Conservation (phyloP, 2,329 filamentous ascomycete species). For the Pseudogymnoascus sp. region DNA sequence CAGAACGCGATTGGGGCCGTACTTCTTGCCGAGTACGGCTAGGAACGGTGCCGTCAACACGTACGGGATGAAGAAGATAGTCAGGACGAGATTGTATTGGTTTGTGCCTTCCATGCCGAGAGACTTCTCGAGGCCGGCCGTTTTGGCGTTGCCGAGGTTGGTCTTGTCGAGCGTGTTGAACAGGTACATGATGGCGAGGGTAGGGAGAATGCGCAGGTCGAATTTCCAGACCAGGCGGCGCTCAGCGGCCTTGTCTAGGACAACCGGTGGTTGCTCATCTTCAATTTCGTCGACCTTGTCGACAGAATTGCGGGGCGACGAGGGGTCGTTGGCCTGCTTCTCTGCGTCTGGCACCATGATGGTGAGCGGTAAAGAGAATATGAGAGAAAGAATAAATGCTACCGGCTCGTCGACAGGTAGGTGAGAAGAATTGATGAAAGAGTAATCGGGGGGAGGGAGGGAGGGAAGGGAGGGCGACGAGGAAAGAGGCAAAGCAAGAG, state of each 20-base stretch:
- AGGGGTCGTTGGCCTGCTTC: background rate
- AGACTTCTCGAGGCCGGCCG: constrained; percentile 39
- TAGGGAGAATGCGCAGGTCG: constrained; percentile 44
- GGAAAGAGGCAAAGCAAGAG: background rate
- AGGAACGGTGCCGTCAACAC: constrained; percentile 24
- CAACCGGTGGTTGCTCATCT: constrained; percentile 15
- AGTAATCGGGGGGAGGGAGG: background rate
- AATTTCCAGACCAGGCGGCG: constrained; percentile 45
- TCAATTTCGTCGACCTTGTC: constrained; percentile 1
- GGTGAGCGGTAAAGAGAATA: background rate
- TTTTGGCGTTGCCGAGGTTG: constrained; percentile 50
- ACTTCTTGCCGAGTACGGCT: constrained; percentile 58
- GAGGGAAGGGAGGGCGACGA: background rate
- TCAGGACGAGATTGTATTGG: constrained; percentile 62
- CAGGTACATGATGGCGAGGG: constrained; percentile 46
- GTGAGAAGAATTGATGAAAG: background rate
- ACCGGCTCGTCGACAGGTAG: background rate
- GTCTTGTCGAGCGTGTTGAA: constrained; percentile 43
- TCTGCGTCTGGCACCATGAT: background rate
- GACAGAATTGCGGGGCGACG: background rate
- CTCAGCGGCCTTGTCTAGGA: constrained; percentile 38
- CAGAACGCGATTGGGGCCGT: constrained; percentile 54
- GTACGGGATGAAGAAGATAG: constrained; percentile 69
- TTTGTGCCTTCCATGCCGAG: constrained; percentile 48
- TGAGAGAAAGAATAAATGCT: background rate